These are phyloP conservation scores for Coffea canephora DNA, from an alignment of 257 asterid genomes.

Conservation along the genomic window DNA sequence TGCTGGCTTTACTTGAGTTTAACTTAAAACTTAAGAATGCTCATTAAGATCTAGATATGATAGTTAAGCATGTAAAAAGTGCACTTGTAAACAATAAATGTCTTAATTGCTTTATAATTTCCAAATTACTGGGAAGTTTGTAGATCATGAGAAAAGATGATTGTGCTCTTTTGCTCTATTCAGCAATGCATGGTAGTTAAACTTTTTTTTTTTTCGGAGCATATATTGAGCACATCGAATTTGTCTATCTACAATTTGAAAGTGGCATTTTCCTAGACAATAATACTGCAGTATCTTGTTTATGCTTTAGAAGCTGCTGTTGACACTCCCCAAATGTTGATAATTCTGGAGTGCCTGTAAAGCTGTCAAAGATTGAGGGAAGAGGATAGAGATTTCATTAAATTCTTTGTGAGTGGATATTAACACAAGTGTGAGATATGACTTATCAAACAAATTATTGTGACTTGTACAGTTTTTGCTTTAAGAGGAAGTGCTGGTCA, in stretches of 20 bases:
- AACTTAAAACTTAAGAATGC: background rate
- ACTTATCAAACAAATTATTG: background rate
- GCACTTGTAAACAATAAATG: background rate
- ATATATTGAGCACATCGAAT: background rate
- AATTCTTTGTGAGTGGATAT: background rate
- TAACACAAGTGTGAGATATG: background rate
- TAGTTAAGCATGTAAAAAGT: background rate
- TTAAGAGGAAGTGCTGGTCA: background rate
- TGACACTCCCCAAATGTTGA: background rate
- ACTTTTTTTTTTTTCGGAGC: too few relatives aligned
- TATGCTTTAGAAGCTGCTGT: background rate
- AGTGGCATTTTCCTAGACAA: background rate
- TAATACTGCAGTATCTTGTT: background rate
- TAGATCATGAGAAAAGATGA: background rate
- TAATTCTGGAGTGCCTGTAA: background rate
- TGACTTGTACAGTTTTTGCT: background rate
- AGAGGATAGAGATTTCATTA: background rate
- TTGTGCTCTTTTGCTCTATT: background rate
- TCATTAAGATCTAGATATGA: background rate
- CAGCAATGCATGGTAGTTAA: background rate
- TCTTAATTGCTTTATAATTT: background rate
- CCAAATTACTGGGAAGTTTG: background rate
- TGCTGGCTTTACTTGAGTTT: background rate
- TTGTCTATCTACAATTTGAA: background rate
- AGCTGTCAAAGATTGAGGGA: background rate